phyloP scores from a whole-genome alignment of 2,329 filamentous ascomycete genomes.

The Achaetomium macrosporum region DNA sequence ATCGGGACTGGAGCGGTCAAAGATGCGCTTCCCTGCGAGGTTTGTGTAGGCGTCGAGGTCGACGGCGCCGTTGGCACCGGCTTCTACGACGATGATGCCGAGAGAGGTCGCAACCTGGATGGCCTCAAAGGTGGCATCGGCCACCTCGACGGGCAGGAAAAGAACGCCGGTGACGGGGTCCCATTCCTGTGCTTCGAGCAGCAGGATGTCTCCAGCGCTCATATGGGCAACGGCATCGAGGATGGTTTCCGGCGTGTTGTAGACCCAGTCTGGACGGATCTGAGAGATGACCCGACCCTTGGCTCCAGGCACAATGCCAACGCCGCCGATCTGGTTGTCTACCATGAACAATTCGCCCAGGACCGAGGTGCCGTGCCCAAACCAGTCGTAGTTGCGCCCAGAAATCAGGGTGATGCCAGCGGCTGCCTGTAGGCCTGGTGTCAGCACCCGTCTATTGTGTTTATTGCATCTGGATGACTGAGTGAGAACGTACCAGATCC shows the following conservation, averaged over 20 bases:
- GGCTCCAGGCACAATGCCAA: constrained; percentile 13
- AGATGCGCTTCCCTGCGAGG: constrained; percentile 8
- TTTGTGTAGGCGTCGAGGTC: constrained; percentile 15
- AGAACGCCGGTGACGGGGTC: constrained; percentile 4
- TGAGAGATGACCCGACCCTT: constrained; percentile 11
- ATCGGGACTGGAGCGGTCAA: constrained; percentile 11
- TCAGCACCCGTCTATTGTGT: not conserved
- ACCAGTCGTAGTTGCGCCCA: not conserved
- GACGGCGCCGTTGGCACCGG: constrained; percentile 14
- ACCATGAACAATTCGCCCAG: constrained; percentile 16
- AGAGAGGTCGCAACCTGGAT: constrained; percentile 11
- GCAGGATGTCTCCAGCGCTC: constrained; percentile 14
- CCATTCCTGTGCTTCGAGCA: constrained; percentile 17
- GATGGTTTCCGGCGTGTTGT: constrained; percentile 16
- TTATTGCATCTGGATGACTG: too few species aligned
- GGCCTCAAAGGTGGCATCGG: constrained; percentile 16
- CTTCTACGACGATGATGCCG: constrained; percentile 18
- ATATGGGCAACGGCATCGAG: constrained; percentile 12
- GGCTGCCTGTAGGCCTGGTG: not conserved
- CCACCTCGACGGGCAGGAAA: constrained; percentile 15
- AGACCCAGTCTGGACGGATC: not conserved
- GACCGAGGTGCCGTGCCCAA: constrained; percentile 9
- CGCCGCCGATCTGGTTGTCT: constrained; percentile 13
- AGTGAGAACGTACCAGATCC: constrained; percentile 9
- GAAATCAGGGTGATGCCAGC: constrained; percentile 15